These are phyloP conservation scores for Biscogniauxia sp. DNA, from an alignment of 2,329 filamentous ascomycete species.

Conservation along the genomic window DNA sequence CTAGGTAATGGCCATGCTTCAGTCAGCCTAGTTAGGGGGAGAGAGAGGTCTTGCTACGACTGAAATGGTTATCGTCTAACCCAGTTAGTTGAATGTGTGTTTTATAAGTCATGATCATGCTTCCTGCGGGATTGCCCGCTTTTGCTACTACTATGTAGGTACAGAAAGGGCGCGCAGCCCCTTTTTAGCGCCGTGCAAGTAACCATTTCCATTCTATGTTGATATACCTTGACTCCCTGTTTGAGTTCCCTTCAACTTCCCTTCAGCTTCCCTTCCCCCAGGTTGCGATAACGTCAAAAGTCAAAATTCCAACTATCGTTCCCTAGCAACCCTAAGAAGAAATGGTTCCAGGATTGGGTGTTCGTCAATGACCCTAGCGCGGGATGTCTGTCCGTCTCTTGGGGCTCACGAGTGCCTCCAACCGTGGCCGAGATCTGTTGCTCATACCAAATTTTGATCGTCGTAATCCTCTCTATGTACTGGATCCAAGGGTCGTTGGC, in stretches of 20 bases:
- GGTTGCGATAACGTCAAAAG: slow-evolving; percentile 7
- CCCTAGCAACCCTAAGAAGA: slow-evolving; percentile 17
- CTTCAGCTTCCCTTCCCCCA: not conserved
- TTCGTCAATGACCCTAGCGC: not conserved
- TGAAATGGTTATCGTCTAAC: not conserved
- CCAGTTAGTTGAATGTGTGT: not conserved
- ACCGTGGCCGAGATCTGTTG: slow-evolving; percentile 15
- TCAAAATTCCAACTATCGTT: slow-evolving; percentile 20
- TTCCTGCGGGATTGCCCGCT: not conserved
- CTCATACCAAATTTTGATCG: slow-evolving; percentile 34
- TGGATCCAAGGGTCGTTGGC: slow-evolving; percentile 20
- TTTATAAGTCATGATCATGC: not conserved
- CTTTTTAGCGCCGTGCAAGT: not conserved
- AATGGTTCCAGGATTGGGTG: slow-evolving; percentile 16
- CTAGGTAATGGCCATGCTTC: not conserved
- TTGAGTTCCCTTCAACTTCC: not conserved
- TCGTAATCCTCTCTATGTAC: slow-evolving; percentile 23
- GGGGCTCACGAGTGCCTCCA: not conserved
- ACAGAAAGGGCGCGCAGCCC: too few relatives aligned
- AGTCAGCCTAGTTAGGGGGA: not conserved
- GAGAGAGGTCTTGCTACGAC: not conserved
- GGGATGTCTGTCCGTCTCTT: not conserved
- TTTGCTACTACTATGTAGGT: not conserved
- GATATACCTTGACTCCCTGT: not conserved
- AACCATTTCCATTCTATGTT: not conserved